Evolutionary conservation across 2,329 filamentous ascomycete genomes (phyloP).

Genomic region (Phialophora verrucosa): DNA sequence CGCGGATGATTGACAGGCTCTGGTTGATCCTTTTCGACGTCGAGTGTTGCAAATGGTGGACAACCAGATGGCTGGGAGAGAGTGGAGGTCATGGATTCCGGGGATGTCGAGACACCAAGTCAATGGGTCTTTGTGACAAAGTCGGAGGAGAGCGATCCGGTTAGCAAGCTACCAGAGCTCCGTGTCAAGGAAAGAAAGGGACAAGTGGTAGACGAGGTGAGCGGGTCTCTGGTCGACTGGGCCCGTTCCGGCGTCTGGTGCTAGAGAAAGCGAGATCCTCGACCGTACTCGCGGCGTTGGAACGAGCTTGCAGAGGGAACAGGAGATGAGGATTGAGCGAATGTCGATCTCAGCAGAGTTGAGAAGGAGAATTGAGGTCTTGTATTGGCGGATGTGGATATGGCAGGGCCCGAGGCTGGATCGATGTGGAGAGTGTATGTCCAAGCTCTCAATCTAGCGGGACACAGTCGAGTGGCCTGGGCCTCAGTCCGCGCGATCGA

Average conservation of each 20-base stretch:
- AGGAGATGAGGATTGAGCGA: slow-evolving; percentile 13
- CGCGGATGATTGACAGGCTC: slow-evolving; percentile 14
- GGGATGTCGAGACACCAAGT: slow-evolving; percentile 34
- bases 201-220: slow-evolving; percentile 10
- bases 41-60: slow-evolving; percentile 11
- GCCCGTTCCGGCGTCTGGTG: slow-evolving; percentile 3
- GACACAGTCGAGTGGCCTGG: background rate
- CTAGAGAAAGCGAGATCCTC: background rate
- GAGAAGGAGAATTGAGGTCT: slow-evolving; percentile 14
- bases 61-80: slow-evolving; percentile 15
- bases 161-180: slow-evolving; percentile 23
- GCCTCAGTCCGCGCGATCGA: background rate
- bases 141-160: slow-evolving; percentile 9
- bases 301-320: slow-evolving; percentile 9
- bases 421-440: slow-evolving; percentile 8
- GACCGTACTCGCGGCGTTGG: slow-evolving; percentile 6
- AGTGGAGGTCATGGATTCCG: slow-evolving; percentile 32
- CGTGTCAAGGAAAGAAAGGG: slow-evolving; percentile 17
- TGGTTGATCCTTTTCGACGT: slow-evolving; percentile 16
- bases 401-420: slow-evolving; percentile 14
- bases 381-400: slow-evolving; percentile 13
- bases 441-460: slow-evolving; percentile 7
- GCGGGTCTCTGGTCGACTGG: slow-evolving; percentile 1
- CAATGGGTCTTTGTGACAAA: slow-evolving; percentile 31
- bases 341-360: slow-evolving; percentile 26